phyloP scores from a whole-genome alignment of 176 grass and related monocot species.

The Bothriochloa decipiens region DNA sequence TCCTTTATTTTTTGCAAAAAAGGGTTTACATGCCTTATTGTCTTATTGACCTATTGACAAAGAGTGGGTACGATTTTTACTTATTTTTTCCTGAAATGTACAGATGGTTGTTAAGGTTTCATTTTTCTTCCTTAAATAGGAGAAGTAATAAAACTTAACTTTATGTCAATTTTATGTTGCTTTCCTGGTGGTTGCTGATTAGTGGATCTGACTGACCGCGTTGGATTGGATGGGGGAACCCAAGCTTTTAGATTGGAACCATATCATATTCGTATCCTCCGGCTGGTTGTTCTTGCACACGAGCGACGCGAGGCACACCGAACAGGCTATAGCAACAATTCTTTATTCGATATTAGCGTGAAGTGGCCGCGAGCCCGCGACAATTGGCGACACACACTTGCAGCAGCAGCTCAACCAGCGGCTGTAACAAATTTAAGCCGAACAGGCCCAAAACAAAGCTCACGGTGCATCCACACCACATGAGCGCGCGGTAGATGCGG shows the following conservation, averaged over 20 bases:
- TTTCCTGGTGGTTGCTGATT: constrained; percentile 8
- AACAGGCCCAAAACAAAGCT: not conserved
- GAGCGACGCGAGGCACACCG: not conserved
- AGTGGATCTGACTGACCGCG: constrained; percentile 12
- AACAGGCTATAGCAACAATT: not conserved
- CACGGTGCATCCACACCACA: not conserved
- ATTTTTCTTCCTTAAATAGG: not conserved
- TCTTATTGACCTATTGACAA: not conserved
- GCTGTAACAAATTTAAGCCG: too few species aligned
- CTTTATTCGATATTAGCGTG: not conserved
- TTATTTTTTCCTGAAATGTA: not conserved
- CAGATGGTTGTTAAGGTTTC: not conserved
- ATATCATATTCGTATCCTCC: not conserved
- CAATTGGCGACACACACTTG: too few species aligned
- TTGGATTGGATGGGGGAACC: not conserved
- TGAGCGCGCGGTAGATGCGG: not conserved
- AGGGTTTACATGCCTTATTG: not conserved
- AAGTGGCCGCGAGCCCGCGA: constrained; percentile 1
- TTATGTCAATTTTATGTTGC: not conserved
- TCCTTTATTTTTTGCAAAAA: not conserved
- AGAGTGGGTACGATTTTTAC: not conserved
- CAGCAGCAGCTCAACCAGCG: too few species aligned
- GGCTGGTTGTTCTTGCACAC: not conserved
- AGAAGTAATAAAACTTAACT: not conserved
- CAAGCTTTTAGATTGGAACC: not conserved